Conservation (phyloP, 2,329 filamentous ascomycete genomes). For the Sporothrix euskadiensis region DNA sequence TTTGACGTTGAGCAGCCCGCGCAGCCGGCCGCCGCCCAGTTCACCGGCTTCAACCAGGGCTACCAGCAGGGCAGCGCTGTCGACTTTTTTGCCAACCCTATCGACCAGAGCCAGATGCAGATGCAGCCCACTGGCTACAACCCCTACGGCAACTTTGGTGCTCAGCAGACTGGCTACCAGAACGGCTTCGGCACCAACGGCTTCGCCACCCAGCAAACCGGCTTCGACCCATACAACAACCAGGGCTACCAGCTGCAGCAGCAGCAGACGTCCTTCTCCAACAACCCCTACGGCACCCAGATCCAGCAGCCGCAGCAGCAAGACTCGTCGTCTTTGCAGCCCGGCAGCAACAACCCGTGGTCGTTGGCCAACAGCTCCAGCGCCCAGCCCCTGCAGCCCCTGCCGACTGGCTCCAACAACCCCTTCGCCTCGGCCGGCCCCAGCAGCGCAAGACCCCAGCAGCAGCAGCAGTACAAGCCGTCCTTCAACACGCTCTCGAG, state of each 20-base stretch:
- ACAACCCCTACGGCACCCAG: slow-evolving; percentile 42
- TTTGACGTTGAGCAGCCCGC: slow-evolving; percentile 73
- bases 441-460: slow-evolving; percentile 31
- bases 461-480: slow-evolving; percentile 46
- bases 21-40: slow-evolving; percentile 56
- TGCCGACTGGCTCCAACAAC: slow-evolving; percentile 95
- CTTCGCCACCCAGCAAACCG: slow-evolving; percentile 66
- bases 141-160: slow-evolving; percentile 52
- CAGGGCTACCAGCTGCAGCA: slow-evolving; percentile 50
- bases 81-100: slow-evolving; percentile 95
- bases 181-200: slow-evolving; percentile 65
- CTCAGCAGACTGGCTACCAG: slow-evolving; percentile 53
- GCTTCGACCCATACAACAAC: slow-evolving; percentile 66
- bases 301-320: slow-evolving; percentile 49
- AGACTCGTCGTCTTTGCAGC: slow-evolving; percentile 64
- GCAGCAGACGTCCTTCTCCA: slow-evolving; percentile 39
- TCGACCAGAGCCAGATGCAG: slow-evolving; percentile 75
- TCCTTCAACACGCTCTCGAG: slow-evolving; percentile 71
- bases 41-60: slow-evolving; percentile 90
- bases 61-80: slow-evolving; percentile 97
- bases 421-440: slow-evolving; percentile 80
- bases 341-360: slow-evolving; percentile 95
- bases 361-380: slow-evolving; percentile 64
- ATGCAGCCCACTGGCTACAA: slow-evolving; percentile 77
- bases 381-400: slow-evolving; percentile 69